phyloP scores from a whole-genome alignment of 306 rosid species.

The Glycine latifolia region DNA sequence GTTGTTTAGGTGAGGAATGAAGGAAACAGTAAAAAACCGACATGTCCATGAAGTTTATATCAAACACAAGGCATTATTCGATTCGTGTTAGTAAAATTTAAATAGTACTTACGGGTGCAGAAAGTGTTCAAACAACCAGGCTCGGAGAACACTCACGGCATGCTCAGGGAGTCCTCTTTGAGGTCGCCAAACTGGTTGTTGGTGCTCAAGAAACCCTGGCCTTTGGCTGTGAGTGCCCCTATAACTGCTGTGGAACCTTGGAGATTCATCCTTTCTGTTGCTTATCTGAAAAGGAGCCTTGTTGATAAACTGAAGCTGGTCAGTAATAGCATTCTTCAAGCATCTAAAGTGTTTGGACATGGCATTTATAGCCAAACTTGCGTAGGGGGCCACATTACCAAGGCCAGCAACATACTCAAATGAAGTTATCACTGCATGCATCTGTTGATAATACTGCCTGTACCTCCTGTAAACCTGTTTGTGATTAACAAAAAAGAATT shows the following conservation, averaged over 20 bases:
- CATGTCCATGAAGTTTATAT: background rate
- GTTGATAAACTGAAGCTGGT: constrained; percentile 70
- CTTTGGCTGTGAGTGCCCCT: constrained; percentile 59
- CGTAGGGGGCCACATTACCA: constrained; percentile 80
- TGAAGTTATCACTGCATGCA: constrained; percentile 71
- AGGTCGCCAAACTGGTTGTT: constrained; percentile 89
- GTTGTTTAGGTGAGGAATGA: background rate
- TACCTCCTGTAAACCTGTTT: constrained; percentile 79
- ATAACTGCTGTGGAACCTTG: constrained; percentile 46
- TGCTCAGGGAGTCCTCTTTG: constrained; percentile 94
- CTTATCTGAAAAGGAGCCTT: constrained; percentile 51
- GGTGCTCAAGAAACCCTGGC: constrained; percentile 64
- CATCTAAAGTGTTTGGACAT: constrained; percentile 80
- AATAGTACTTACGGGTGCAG: constrained; percentile 81
- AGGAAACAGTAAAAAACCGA: background rate
- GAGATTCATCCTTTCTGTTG: constrained; percentile 56
- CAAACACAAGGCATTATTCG: background rate
- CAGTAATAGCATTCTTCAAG: constrained; percentile 75
- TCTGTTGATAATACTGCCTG: constrained; percentile 85
- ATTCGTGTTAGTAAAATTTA: background rate
- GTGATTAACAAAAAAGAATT: background rate
- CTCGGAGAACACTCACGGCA: constrained; percentile 79
- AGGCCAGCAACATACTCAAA: constrained; percentile 88
- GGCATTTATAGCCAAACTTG: constrained; percentile 78
- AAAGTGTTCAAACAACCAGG: constrained; percentile 92